Percentiles rank a stretch among this genome's conserved stretches.
Evolutionary conservation across 1,139 yeast genomes (phyloP).

Genomic region (Suhomyces atakaporum): DNA sequence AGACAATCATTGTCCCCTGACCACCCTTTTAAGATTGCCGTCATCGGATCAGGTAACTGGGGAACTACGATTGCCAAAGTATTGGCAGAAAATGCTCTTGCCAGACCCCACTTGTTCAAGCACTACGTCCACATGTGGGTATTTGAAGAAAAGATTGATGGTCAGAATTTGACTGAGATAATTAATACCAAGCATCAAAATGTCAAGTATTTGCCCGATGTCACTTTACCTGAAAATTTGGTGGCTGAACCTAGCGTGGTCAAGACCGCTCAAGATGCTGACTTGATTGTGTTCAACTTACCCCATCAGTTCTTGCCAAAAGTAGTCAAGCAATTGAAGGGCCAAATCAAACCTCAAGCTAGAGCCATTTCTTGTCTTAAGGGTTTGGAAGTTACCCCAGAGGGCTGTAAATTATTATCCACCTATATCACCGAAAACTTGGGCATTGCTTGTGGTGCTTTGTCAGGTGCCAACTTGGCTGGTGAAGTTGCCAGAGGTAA

Average conservation of each 20-base stretch:
- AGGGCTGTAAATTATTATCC: conserved; percentile 48
- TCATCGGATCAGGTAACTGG: conserved; percentile 54
- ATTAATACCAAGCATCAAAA: conserved; percentile 48
- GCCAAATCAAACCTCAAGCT: conserved; percentile 39
- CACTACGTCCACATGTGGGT: conserved; percentile 52
- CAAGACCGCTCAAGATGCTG: conserved; percentile 44
- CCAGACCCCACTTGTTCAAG: conserved; percentile 42
- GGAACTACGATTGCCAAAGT: conserved; percentile 53
- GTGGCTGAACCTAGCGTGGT: conserved; percentile 43
- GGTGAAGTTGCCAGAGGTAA: conserved; percentile 49
- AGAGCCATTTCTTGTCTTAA: conserved; percentile 52
- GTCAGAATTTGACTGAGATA: conserved; percentile 45
- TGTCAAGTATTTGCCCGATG: conserved; percentile 48
- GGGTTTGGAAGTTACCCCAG: conserved; percentile 49
- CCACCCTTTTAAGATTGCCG: conserved; percentile 42
- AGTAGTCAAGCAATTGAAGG: conserved; percentile 40
- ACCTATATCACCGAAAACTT: conserved; percentile 46
- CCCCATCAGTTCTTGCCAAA: conserved; percentile 51
- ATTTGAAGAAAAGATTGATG: conserved; percentile 45
- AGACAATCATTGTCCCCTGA: conserved; percentile 25
- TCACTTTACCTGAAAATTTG: conserved; percentile 45
- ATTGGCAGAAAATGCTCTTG: conserved; percentile 45
- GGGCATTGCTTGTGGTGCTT: conserved; percentile 49
- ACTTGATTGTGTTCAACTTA: conserved; percentile 47
- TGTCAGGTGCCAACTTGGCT: conserved; percentile 52